Evolutionary conservation across 1,284 basidiomycete species (phyloP), one percentile per base, ranked within the genome.

Genomic region (Trametes versicolor): DNA sequence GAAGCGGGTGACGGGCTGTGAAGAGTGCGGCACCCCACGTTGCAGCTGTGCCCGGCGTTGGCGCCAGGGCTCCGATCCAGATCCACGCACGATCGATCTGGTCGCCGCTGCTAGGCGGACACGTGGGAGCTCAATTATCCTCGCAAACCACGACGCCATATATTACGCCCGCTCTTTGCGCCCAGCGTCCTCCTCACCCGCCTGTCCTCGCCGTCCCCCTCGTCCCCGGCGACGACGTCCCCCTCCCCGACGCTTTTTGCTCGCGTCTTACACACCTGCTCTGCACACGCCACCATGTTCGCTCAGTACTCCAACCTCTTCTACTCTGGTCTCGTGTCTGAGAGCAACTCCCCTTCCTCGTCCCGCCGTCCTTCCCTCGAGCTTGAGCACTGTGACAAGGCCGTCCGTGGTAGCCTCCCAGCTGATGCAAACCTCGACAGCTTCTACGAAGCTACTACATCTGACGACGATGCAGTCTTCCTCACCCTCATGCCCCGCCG

Each of bases 251-350:
- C 51, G n/a, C 25, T 15, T 32, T 7, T 27, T 23, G 43, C 8
- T 13, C 49, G 43, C 19, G 43, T 25, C 17, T 52, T 21, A 49
- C 43, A 9, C 37, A 19, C 23, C 23, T 23, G 15, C 23, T 32
- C 19, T 36, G 41, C 61, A 13, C 12, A 13, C 27, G 39, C 45
- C 62, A 61, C 52, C 48, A 73, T 74, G 72, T 76, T 79, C 62
- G 73, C 75, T 0, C 75, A 79, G 65, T 88, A 88, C 70, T 87
- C 85, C 0, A 80, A 84, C 34, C 85, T 88, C 75, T 88, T 88
- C 81, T 87, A 83, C 10, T 85, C 84, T n/a, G 87, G 87, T 58
- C 80, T 88, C 23, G 76, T 85, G 63, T 82, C 81, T 32, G 79
- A 74, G 56, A 69, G 67, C 70, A 67, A 68, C 71, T 61, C 68